Base-by-base conservation (phyloP, 805 yeast species). In the Candida nanaspora region DNA sequence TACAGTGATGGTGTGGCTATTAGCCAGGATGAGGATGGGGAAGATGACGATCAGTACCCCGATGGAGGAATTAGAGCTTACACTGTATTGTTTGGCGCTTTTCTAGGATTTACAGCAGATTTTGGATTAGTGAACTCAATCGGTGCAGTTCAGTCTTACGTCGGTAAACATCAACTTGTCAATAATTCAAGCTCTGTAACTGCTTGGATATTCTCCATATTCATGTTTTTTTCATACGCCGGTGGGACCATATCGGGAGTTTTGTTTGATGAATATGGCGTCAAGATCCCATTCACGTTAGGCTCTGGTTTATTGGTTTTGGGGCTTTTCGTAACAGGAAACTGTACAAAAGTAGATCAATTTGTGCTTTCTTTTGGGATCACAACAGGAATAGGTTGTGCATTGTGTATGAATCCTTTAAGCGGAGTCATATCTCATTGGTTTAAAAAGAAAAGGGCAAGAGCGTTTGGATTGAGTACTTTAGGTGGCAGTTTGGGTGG, bases 401-500 rank as follows among this genome's bases (percentile, higher is more conserved):
- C 73, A 0, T 49, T 68, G 25, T 66, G 71, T 33, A 62, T 68
- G 52, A 61, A 67, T 18, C 72, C 79, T 38, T 54, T 72, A 52
- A 54, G 69, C 13, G 68, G 72, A 3, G 70, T 66, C 21, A 58
- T 69, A n/a, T 61, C 69, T 35, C 74, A 70, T 43, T 69, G 72
- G 72, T 69, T 68, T 46, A 53, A 53, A 42, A 52, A 52, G 35
- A 68, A 65, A 47, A 53, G 74, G 44, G 75, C 73, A 1, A 55
- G 52, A 42, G 69, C 65, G 20, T 44, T 49, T 29, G 57, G 55
- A 4, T 36, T 46, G 11, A 53, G 53, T 10, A 44, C 63, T 47
- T 59, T 77, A 9, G 87, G 86, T 2, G 85, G 85, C 1, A 75
- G 83, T 3, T 57, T 78, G 6, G 87, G 86, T 2, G 88, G 87